Evolutionary conservation across 108 stramenopile species (phyloP).

Genomic region (Conticribra weissflogii): DNA sequence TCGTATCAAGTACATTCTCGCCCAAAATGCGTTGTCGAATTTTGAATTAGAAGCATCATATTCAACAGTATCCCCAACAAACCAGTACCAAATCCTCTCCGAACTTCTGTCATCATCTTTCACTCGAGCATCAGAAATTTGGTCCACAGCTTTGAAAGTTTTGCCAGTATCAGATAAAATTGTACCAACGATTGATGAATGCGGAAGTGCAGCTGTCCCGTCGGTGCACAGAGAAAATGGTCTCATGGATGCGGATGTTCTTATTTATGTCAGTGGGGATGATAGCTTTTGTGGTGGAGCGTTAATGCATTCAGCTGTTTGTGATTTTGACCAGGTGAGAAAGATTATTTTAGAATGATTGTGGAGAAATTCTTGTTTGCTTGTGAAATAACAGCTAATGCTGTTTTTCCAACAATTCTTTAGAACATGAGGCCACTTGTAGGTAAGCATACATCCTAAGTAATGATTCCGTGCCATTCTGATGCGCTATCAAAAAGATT

Average conservation of each 20-base stretch:
- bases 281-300: constrained; percentile 48
- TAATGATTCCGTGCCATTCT: not conserved
- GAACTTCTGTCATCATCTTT: constrained; percentile 25
- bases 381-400: not conserved
- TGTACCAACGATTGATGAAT: constrained; percentile 30
- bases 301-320: constrained; percentile 43
- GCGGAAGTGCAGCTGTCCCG: constrained; percentile 38
- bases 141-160: constrained; percentile 31
- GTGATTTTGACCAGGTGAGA: constrained; percentile 49
- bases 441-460: constrained; percentile 1
- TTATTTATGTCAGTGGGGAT: constrained; percentile 44
- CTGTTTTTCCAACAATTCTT: not conserved
- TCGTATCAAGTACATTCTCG: constrained; percentile 30
- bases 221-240: constrained; percentile 31
- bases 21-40: constrained; percentile 10
- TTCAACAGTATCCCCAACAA: not conserved
- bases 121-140: constrained; percentile 15
- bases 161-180: constrained; percentile 28
- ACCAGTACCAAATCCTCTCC: constrained; percentile 5
- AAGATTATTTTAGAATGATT: not conserved
- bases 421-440: constrained; percentile 44
- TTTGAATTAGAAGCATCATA: too few relatives aligned
- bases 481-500: not conserved
- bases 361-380: not conserved
- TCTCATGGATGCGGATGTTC: constrained; percentile 38